A percentile compares a stretch with the other conserved stretches of the same genome.
Conservation (phyloP, 305 asterid genomes). For the Stenogyne calaminthoides region DNA sequence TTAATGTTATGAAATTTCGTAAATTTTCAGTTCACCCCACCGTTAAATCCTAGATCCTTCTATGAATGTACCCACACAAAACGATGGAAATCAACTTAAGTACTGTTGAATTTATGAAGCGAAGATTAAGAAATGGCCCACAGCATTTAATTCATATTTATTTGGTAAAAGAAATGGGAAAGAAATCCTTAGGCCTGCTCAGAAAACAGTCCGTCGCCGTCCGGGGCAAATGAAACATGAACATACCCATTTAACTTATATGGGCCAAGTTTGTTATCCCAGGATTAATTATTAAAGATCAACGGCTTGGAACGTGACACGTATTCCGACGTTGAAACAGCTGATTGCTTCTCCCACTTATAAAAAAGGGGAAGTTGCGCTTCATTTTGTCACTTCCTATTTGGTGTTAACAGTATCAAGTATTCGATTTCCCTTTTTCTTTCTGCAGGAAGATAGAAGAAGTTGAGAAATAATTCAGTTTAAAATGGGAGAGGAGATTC, state of each 20-base stretch:
- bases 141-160: not conserved
- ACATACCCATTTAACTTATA: not conserved
- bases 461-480: not conserved
- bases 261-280: not conserved
- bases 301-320: not conserved
- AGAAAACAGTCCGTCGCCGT: not conserved
- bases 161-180: not conserved
- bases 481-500: slow-evolving; percentile 46
- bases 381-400: not conserved
- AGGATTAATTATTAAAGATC: not conserved
- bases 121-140: not conserved
- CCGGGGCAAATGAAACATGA: not conserved
- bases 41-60: too few species aligned
- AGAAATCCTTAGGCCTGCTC: not conserved
- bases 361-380: not conserved
- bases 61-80: not conserved
- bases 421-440: not conserved
- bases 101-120: not conserved
- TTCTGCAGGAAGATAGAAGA: not conserved
- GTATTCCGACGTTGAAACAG: not conserved
- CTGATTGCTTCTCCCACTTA: slow-evolving; percentile 1
- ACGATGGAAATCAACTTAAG: not conserved
- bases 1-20: too few species aligned
- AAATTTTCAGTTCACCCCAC: too few species aligned
- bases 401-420: not conserved